Base-by-base conservation (phyloP, 2,329 filamentous ascomycete species). In the Apiospora marii region DNA sequence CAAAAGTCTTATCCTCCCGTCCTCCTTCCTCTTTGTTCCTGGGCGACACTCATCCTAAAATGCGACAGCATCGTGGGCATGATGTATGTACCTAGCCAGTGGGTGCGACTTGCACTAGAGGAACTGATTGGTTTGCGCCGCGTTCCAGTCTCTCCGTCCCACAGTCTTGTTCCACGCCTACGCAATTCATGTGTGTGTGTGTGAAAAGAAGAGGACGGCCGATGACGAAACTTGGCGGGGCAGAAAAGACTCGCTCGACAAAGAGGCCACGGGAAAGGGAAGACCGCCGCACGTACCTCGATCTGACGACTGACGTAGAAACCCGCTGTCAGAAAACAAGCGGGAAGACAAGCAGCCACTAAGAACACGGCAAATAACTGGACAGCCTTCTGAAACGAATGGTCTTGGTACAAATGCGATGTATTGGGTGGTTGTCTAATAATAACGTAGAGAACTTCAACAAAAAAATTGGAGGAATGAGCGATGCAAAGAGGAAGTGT, bases 171-270 rank as follows among this genome's bases (percentile, higher is more conserved):
- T n/a, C 58, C 58, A 64, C 58, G 58, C 58, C 58, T 41, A 64
- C 58, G 58, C 58, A 64, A 64, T 64, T 64, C 24, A 22, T 64
- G 58, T 64, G 30, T 41, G 58, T 61, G 53, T 61, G 53, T 37
- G 27, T 16, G 13, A 34, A 8, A 37, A 41, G 34, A n/a, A 22
- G 58, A 41, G 41, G 41, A 48, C 64, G 44, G 27, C n/a, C 67
- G 67, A 68, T 68, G 67, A 68, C 67, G 67, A 68, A 68, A 48
- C n/a, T 68, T 68, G 67, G 67, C 43, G 67, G 67, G 67, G 67
- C 67, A 68, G 41, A 27, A 68, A 19, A 48, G 44, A 34, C 34
- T 61, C 24, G 67, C 44, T 30, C 67, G n/a, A 48, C 41, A 14
- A 48, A 30, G 22, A 41, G 37, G 37, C 37, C 37, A 41, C 37